Base-by-base conservation (phyloP, 345 rosid species). In the Brassica carinata region DNA sequence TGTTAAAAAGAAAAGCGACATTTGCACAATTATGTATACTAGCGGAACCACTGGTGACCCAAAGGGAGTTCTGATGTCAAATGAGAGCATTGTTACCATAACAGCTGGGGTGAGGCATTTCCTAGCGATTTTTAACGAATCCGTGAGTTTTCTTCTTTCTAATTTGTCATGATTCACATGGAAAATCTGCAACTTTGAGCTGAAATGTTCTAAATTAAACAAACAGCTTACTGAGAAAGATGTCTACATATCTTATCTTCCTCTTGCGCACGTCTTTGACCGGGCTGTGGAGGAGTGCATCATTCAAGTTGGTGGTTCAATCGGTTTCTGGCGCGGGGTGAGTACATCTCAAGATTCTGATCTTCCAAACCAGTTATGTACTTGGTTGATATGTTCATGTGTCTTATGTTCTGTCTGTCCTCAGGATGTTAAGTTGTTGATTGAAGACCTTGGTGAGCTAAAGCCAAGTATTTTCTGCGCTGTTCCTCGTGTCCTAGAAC, bases 1-100 rank as follows among this genome's bases (percentile, higher is more conserved):
- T 0, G 83, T 36, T 73, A 94, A 89, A 80, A 86, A 76, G 82
- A 82, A 87, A 85, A 85, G 83, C 40, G 97, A 94, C 77, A 94
- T 96, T 66, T 92, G 97, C 83, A 96, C 98, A 9, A 91, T 94
- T 48, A 96, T 94, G 99, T 96, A 96, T 74, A 96, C 99, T n/a
- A 93, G 99, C 13, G 99, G 99, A 81, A 96, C 99, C 67, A 93
- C 99, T 75, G 98, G 98, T 81, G 97, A 96, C 75, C 99, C 99
- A 9, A 96, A 92, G 81, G 99, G 99, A 83, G 98, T 96, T 29
- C 2, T 96, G 87, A 84, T 96, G 78, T 94, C 99, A 79, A 96
- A 96, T 78, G 89, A 91, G 4, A 90, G 87, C 86, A 94, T 96
- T 75, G 89, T 96, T 77, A 82, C 89, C 74, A 79, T 92, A 58